Conservation (phyloP, 2,329 filamentous ascomycete species). For the Pseudonectria foliicola region DNA sequence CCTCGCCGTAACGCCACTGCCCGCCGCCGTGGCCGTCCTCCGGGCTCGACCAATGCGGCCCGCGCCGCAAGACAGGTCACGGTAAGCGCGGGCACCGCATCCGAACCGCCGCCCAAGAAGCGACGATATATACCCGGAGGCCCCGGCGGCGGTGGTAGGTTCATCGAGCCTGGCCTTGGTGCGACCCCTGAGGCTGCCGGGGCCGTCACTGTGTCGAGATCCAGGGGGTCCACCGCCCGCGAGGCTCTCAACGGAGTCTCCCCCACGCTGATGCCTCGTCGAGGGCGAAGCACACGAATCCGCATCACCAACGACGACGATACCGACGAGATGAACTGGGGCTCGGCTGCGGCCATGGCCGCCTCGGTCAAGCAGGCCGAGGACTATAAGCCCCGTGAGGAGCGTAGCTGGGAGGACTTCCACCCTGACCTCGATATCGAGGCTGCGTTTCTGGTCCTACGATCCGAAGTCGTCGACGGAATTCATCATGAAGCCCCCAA, state of each 20-base stretch:
- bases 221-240: slow-evolving; percentile 39
- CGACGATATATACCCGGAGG: slow-evolving; percentile 80
- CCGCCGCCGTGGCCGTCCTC: slow-evolving; percentile 41
- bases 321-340: slow-evolving; percentile 63
- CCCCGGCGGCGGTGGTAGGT: slow-evolving; percentile 77
- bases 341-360: slow-evolving; percentile 81
- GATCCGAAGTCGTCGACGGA: slow-evolving; percentile 79
- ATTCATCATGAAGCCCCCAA: slow-evolving; percentile 37
- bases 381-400: slow-evolving; percentile 94
- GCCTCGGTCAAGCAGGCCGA: slow-evolving; percentile 85
- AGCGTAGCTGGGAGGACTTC: slow-evolving; percentile 96
- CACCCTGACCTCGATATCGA: slow-evolving; percentile 94
- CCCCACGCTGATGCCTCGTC: slow-evolving; percentile 41
- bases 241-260: slow-evolving; percentile 32
- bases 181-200: slow-evolving; percentile 43
- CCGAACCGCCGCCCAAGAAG: slow-evolving; percentile 62
- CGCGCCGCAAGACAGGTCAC: slow-evolving; percentile 32
- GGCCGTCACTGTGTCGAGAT: slow-evolving; percentile 42
- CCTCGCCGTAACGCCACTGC: slow-evolving; percentile 36
- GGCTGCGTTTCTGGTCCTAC: slow-evolving; percentile 67
- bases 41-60: slow-evolving; percentile 35
- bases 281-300: slow-evolving; percentile 51
- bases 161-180: slow-evolving; percentile 64
- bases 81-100: slow-evolving; percentile 26
- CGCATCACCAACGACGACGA: slow-evolving; percentile 45